Conservation (phyloP, 73 alveolate genomes). For the Stentor roeselii region DNA sequence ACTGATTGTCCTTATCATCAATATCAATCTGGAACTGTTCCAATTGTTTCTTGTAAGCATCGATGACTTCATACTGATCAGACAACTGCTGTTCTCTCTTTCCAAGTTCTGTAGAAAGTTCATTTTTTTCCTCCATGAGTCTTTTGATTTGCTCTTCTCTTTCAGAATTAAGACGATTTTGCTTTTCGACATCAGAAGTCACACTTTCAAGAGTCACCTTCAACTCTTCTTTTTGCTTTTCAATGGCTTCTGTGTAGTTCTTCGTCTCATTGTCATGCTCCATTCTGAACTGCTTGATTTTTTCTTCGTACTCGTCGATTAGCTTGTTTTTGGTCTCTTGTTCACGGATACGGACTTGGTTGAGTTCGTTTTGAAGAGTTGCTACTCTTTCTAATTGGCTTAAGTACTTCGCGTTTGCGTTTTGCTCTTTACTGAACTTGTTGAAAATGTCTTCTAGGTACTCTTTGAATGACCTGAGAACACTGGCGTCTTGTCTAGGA, state of each 20-base stretch:
- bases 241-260: neutral
- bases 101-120: neutral
- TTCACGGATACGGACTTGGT: neutral
- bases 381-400: neutral
- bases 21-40: neutral
- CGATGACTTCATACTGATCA: neutral
- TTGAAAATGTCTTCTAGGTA: neutral
- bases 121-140: neutral
- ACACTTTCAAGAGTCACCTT: neutral
- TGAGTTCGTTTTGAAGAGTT: neutral
- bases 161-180: neutral
- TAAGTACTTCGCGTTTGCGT: neutral
- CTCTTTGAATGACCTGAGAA: neutral
- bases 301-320: neutral
- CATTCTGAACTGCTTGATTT: neutral
- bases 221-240: neutral
- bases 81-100: neutral
- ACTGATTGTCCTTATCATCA: neutral
- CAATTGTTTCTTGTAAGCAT: neutral
- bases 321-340: neutral
- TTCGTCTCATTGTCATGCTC: neutral
- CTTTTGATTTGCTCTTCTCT: constrained; percentile 2
- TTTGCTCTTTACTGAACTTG: neutral
- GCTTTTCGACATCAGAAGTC: neutral
- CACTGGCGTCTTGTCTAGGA: neutral